Evolutionary conservation across 2,329 filamentous ascomycete genomes (phyloP).

Genomic region (Epichloe sp.): DNA sequence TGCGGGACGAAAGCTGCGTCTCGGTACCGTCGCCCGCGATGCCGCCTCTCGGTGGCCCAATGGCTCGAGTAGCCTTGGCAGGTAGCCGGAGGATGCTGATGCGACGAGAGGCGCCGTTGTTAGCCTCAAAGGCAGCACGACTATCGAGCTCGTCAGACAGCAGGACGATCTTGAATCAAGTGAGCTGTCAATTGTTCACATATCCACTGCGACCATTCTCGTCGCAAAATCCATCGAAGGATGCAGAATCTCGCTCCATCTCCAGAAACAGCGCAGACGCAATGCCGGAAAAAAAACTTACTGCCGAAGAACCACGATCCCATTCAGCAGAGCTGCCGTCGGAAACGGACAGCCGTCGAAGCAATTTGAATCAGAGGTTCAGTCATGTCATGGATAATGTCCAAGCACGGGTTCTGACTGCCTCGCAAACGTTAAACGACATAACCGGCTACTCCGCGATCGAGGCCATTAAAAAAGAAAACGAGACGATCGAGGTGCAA

Average conservation of each 20-base stretch:
- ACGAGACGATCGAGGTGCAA: constrained; percentile 50
- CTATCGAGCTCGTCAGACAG: neutral
- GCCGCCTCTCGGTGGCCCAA: constrained; percentile 22
- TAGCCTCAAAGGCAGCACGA: neutral
- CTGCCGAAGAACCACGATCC: neutral
- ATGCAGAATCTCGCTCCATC: neutral
- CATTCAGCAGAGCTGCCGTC: constrained; percentile 18
- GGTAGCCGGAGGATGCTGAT: constrained; percentile 15
- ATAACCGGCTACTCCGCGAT: constrained; percentile 91
- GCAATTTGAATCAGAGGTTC: constrained; percentile 20
- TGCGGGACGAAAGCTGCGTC: neutral
- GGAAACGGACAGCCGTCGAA: constrained; percentile 19
- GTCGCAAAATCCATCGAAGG: constrained; percentile 12
- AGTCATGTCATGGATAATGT: constrained; percentile 68
- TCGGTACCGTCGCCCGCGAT: constrained; percentile 11
- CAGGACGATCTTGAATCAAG: constrained; percentile 3
- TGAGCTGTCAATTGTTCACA: neutral
- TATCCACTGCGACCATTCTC: constrained; percentile 14
- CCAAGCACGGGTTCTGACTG: constrained; percentile 71
- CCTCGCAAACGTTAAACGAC: constrained; percentile 81
- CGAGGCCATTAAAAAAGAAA: constrained; percentile 69
- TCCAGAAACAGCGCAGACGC: neutral
- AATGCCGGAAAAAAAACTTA: neutral
- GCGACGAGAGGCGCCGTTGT: constrained; percentile 2
- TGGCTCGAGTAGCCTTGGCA: constrained; percentile 17